A percentile compares a stretch with the other conserved stretches of the same genome.
Conservation (phyloP, 192 early-diverging fungal species). For the Coemansia sp. region DNA sequence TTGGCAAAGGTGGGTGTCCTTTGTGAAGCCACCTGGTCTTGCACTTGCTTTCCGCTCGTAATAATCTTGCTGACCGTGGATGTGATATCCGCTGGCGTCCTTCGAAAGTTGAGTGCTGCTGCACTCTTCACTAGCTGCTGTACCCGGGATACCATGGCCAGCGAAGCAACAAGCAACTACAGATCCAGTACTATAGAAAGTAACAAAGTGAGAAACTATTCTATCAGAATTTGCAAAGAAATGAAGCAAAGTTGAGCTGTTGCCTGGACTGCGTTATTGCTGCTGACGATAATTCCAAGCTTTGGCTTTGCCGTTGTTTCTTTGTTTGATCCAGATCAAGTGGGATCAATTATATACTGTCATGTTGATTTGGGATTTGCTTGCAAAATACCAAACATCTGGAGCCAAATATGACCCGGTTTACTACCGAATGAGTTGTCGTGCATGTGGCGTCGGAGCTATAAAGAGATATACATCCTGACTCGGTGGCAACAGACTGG, state of each 20-base stretch:
- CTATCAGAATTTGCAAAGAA: too few relatives aligned
- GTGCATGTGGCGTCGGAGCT: neutral
- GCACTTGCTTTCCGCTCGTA: conserved; percentile 17
- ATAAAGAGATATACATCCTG: neutral
- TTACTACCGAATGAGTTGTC: too few relatives aligned
- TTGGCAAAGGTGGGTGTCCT: conserved; percentile 37
- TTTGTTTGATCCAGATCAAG: too few relatives aligned
- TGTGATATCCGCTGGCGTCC: conserved; percentile 19
- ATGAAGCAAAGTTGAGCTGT: neutral
- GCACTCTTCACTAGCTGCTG: conserved; percentile 15
- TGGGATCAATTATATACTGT: too few relatives aligned
- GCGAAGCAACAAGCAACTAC: neutral
- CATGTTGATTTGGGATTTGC: too few relatives aligned
- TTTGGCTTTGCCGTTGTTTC: too few relatives aligned
- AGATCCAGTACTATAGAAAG: neutral
- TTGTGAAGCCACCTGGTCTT: conserved; percentile 32
- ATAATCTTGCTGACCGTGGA: conserved; percentile 11
- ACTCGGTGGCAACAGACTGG: neutral
- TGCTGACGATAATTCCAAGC: too few relatives aligned
- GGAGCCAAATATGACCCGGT: too few relatives aligned
- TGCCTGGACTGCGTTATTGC: too few relatives aligned
- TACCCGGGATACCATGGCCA: conserved; percentile 12
- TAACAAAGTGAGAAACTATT: too few relatives aligned
- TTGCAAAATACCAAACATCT: too few relatives aligned
- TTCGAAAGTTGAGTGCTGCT: conserved; percentile 20